phyloP scores from a whole-genome alignment of 2,329 filamentous ascomycete genomes.

The Clonostachys byssicola region DNA sequence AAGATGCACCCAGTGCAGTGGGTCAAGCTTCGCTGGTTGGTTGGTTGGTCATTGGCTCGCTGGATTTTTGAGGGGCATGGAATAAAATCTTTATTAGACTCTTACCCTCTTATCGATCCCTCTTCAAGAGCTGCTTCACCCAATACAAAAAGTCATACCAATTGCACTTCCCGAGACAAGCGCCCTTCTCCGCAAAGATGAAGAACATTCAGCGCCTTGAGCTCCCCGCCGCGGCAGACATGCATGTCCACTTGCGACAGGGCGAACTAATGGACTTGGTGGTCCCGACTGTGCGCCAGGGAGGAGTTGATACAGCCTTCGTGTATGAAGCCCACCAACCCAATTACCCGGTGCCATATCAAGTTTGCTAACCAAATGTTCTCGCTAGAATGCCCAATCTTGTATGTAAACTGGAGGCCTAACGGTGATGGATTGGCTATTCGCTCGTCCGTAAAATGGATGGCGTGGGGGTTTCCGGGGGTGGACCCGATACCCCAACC shows the following conservation, averaged over 20 bases:
- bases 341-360: background rate
- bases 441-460: no score
- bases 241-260: conserved; percentile 69
- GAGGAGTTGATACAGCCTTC: conserved; percentile 62
- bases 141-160: no score
- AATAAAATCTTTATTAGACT: no score
- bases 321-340: conserved; percentile 25
- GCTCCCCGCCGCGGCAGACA: conserved; percentile 62
- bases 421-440: conserved; percentile 11
- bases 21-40: no score
- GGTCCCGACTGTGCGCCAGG: conserved; percentile 45
- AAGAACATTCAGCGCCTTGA: conserved; percentile 32
- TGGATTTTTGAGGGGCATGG: no score
- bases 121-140: no score
- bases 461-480: no score
- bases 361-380: background rate
- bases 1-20: no score
- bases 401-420: conserved; percentile 18
- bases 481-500: no score
- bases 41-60: no score
- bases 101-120: no score
- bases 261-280: conserved; percentile 59
- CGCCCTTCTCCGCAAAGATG: conserved; percentile 9
- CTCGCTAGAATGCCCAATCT: conserved; percentile 53
- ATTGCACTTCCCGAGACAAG: no score